Conservation (phyloP, 139 green algal species). For the Micromonas commoda region DNA sequence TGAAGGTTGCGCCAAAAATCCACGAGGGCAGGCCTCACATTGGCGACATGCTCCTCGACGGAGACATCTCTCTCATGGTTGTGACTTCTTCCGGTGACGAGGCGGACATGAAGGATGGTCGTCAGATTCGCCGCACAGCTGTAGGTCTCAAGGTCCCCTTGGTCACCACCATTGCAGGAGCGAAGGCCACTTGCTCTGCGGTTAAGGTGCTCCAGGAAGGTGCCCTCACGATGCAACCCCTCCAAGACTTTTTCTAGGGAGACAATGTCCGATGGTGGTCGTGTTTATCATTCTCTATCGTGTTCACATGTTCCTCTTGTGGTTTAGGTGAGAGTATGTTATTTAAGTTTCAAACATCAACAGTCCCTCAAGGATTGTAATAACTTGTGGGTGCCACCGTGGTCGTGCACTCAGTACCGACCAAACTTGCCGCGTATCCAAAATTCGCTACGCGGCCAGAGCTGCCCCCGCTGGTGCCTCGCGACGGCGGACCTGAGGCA, state of each 20-base stretch:
- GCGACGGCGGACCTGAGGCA: background rate
- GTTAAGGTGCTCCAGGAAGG: constrained; percentile 68
- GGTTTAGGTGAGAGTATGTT: background rate
- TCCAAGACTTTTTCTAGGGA: constrained; percentile 64
- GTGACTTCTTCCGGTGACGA: constrained; percentile 90
- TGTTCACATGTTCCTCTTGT: background rate
- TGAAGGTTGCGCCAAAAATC: constrained; percentile 84
- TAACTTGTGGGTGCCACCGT: background rate
- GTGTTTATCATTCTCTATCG: too few species aligned
- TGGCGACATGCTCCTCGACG: constrained; percentile 40
- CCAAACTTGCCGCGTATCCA: background rate
- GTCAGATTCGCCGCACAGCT: constrained; percentile 80
- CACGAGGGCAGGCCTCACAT: constrained; percentile 90
- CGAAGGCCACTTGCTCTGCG: constrained; percentile 69
- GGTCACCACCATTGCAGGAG: constrained; percentile 89
- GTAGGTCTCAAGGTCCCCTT: constrained; percentile 53
- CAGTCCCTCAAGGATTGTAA: background rate
- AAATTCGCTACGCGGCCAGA: background rate
- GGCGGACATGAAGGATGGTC: constrained; percentile 81
- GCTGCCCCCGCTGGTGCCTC: background rate
- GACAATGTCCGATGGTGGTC: too few species aligned
- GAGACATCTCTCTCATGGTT: constrained; percentile 60
- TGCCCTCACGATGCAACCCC: constrained; percentile 64
- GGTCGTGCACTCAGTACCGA: background rate
- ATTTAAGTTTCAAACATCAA: background rate